These are phyloP conservation scores for Phytophthora hibernalis DNA, from an alignment of 352 stramenopile species.

Conservation along the genomic window DNA sequence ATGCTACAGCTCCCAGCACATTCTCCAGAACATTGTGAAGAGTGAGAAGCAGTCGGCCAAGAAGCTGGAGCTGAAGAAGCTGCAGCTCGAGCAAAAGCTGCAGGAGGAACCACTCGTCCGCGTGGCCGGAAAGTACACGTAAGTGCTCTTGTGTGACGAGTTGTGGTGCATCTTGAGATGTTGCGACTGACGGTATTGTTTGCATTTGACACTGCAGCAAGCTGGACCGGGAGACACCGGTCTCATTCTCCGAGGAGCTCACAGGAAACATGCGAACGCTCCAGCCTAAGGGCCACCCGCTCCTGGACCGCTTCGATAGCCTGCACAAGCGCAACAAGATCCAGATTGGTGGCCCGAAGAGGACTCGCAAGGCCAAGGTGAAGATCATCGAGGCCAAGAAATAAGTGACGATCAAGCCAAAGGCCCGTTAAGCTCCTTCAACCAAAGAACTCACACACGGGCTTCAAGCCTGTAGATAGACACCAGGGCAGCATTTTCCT, in stretches of 20 bases:
- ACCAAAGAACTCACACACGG: slow-evolving; percentile 15
- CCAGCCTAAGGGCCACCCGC: slow-evolving; percentile 80
- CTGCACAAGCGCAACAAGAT: slow-evolving; percentile 91
- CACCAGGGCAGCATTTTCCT: slow-evolving; percentile 27
- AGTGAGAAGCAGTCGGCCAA: slow-evolving; percentile 69
- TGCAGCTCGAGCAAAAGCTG: slow-evolving; percentile 79
- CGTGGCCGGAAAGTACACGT: slow-evolving; percentile 79
- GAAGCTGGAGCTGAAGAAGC: slow-evolving; percentile 81
- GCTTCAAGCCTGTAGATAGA: slow-evolving; percentile 38
- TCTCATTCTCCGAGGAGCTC: slow-evolving; percentile 84
- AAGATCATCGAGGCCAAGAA: slow-evolving; percentile 86
- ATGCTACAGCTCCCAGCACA: slow-evolving; percentile 60
- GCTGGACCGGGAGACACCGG: slow-evolving; percentile 69
- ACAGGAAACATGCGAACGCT: slow-evolving; percentile 80
- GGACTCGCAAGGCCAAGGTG: slow-evolving; percentile 77
- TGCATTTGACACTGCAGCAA: slow-evolving; percentile 52
- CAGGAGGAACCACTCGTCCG: slow-evolving; percentile 76
- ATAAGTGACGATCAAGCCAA: slow-evolving; percentile 39
- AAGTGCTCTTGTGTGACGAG: slow-evolving; percentile 27
- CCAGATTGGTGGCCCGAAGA: slow-evolving; percentile 67
- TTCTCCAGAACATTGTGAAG: slow-evolving; percentile 72
- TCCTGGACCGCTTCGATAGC: slow-evolving; percentile 87
- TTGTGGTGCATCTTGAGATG: not conserved
- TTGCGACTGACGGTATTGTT: slow-evolving; percentile 4
- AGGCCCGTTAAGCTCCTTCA: slow-evolving; percentile 1